These are phyloP conservation scores for Macrolepiota albuminosa DNA, from an alignment of 768 basidiomycete genomes.

Conservation along the genomic window DNA sequence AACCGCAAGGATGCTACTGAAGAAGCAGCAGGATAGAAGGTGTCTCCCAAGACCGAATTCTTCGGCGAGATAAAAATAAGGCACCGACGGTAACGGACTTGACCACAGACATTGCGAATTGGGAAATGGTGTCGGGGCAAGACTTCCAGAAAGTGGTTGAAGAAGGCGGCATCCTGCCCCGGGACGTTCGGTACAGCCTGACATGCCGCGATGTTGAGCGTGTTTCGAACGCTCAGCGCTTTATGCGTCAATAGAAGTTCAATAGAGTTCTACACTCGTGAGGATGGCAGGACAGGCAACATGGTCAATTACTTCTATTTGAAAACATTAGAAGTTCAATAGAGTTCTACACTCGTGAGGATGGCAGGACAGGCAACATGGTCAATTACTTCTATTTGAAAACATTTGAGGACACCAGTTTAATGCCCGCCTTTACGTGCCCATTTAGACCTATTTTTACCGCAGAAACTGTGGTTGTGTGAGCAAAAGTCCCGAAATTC, in stretches of 20 bases:
- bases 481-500: neutral
- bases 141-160: slow-evolving; percentile 32
- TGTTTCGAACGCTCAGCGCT: slow-evolving; percentile 36
- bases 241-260: slow-evolving; percentile 20
- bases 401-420: neutral
- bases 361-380: neutral
- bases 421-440: neutral
- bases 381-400: neutral
- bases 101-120: slow-evolving; percentile 50
- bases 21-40: slow-evolving; percentile 50
- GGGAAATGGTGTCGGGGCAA: slow-evolving; percentile 40
- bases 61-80: slow-evolving; percentile 17
- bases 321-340: slow-evolving; percentile 11
- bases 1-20: slow-evolving; percentile 4
- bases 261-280: neutral
- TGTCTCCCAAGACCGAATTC: slow-evolving; percentile 43
- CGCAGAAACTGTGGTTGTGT: neutral
- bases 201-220: slow-evolving; percentile 82
- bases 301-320: neutral
- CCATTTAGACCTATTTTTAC: neutral
- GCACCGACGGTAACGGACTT: slow-evolving; percentile 25
- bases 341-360: neutral
- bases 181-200: slow-evolving; percentile 70
- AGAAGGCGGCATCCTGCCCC: slow-evolving; percentile 47
- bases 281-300: neutral